phyloP scores from a whole-genome alignment of 139 green algal species.

The Chlorella vulgaris region DNA sequence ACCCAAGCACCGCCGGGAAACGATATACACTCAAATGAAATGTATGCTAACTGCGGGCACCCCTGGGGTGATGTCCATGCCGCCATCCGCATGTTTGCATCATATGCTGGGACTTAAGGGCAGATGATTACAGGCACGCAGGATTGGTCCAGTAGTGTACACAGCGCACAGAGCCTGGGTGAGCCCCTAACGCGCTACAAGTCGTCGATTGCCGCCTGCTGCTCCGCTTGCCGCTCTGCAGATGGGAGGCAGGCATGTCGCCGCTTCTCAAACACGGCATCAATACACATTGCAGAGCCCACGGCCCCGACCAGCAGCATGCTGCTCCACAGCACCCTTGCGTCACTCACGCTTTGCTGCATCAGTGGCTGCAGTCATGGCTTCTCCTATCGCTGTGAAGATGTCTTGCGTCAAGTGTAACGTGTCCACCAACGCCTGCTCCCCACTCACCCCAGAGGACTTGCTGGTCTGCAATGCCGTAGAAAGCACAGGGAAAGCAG shows the following conservation, averaged over 20 bases:
- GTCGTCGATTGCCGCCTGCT: slow-evolving; percentile 16
- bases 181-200: no score
- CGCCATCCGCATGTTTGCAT: no score
- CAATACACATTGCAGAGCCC: background rate
- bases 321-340: background rate
- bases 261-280: no score
- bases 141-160: no score
- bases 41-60: background rate
- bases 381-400: slow-evolving; percentile 25
- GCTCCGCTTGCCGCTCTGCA: slow-evolving; percentile 21
- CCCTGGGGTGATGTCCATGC: no score
- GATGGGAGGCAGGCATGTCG: background rate
- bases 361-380: slow-evolving; percentile 16
- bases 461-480: slow-evolving; percentile 19
- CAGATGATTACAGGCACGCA: no score
- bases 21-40: background rate
- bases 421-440: slow-evolving; percentile 43
- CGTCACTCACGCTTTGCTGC: background rate
- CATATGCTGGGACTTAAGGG: no score
- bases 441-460: slow-evolving; percentile 20
- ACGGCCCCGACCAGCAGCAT: background rate
- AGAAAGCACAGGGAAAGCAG: background rate
- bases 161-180: no score
- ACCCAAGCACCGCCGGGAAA: background rate
- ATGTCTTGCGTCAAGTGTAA: slow-evolving; percentile 39